Evolutionary conservation across 1,284 basidiomycete genomes (phyloP), one percentile per base, ranked within the genome.

Genomic region (Ceratobasidium sp.): DNA sequence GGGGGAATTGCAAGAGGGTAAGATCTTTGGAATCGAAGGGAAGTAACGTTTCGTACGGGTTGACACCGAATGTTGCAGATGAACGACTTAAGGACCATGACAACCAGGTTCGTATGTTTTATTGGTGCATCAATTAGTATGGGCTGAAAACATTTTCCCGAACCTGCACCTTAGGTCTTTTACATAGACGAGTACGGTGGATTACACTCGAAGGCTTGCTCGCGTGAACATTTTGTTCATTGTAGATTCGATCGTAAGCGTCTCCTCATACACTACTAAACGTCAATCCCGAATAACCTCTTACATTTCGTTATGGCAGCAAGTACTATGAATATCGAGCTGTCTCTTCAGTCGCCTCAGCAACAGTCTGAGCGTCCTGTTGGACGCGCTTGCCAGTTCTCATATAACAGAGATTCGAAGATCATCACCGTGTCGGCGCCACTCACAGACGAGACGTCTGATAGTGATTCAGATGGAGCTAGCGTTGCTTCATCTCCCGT

Each of bases 111-210:
- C n/a, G 62, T 46, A 15, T 33, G 26, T 13, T 52, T 12, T 48
- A 12, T 68, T 68, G 42, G 15, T 20, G 23, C 42, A 44, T 64
- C 23, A 5, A 57, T 57, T 28, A 57, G 28, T 10, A 28, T 33
- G n/a, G 9, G 3, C 3, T 13, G 26, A 20, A 26, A 28, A 10
- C 52, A 54, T 4, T 28, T 28, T n/a, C 20, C 50, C 50, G 20
- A 17, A 20, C 50, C 20, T 20, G 20, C 20, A n/a, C n/a, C 52
- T n/a, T 52, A 71, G 68, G 56, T 71, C 12, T 71, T 71, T 46
- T 71, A 44, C 23, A 23, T 71, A 26, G 48, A 56, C 23, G 38
- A 71, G n/a, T 38, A 71, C 23, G 68, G 68, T 5, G 13, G 54
- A 33, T 42, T 71, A 23, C 68, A 38, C 40, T 71, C 68, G 6